Conservation (phyloP, 2,329 filamentous ascomycete species). For the Blastomyces gilchristii region DNA sequence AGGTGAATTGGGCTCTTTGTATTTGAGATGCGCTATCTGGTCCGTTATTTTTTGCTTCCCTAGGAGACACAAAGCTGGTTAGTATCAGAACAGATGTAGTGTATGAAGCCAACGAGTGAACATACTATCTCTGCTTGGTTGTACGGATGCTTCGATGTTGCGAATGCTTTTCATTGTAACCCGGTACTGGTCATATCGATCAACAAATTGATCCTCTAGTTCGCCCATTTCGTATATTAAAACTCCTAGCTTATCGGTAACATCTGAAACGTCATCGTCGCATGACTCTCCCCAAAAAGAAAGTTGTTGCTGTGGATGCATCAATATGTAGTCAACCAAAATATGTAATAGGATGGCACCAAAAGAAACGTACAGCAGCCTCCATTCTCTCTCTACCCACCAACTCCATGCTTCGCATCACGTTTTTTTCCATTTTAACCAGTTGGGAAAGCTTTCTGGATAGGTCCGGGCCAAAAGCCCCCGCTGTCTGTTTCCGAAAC, state of each 20-base stretch:
- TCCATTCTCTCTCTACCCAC: conserved; percentile 97
- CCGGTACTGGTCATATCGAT: conserved; percentile 98
- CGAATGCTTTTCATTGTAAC: conserved; percentile 99
- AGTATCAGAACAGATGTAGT: not conserved
- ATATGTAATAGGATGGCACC: not conserved
- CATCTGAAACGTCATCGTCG: conserved; percentile 96
- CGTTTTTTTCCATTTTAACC: conserved; percentile 99
- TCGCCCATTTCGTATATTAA: conserved; percentile 97
- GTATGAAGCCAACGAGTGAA: conserved; percentile 9
- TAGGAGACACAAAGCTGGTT: conserved; percentile 28
- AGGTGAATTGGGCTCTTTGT: conserved; percentile 97
- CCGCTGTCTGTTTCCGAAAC: conserved; percentile 43
- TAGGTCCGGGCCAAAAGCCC: conserved; percentile 63
- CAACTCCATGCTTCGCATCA: conserved; percentile 95
- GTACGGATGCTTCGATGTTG: conserved; percentile 97
- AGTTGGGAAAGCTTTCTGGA: conserved; percentile 96
- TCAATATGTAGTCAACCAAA: conserved; percentile 16
- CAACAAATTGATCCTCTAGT: conserved; percentile 95
- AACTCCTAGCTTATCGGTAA: conserved; percentile 97
- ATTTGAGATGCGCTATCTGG: conserved; percentile 96
- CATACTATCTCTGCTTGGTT: conserved; percentile 72
- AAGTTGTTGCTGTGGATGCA: conserved; percentile 70
- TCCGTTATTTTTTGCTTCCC: conserved; percentile 99
- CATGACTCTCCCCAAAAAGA: conserved; percentile 93
- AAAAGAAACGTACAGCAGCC: conserved; percentile 63